Evolutionary conservation across 1,284 basidiomycete species (phyloP).

Genomic region (Cutaneotrichosporon mucoides): DNA sequence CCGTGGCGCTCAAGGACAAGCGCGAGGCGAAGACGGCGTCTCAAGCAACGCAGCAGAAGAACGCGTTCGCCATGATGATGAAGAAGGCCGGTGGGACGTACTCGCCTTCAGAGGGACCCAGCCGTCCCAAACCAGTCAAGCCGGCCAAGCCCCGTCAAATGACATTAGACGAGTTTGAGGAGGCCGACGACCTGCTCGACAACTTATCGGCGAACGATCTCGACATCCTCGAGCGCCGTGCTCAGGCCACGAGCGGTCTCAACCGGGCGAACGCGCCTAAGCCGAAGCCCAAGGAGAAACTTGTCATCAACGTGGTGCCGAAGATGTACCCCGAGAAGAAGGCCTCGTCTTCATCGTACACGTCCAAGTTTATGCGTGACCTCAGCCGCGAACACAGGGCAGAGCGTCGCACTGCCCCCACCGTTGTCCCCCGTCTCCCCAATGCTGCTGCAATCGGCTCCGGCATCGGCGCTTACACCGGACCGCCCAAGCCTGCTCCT

Average conservation of each 20-base stretch:
- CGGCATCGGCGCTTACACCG: conserved; percentile 41
- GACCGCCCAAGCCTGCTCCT: conserved; percentile 11
- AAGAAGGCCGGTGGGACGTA: conserved; percentile 29
- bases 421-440: conserved; percentile 25
- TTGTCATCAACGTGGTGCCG: conserved; percentile 39
- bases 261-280: conserved; percentile 2
- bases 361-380: conserved; percentile 41
- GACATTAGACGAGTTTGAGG: conserved; percentile 34
- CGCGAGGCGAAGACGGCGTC: conserved; percentile 5
- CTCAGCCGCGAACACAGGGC: conserved; percentile 31
- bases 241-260: conserved; percentile 19
- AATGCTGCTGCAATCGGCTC: conserved; percentile 32
- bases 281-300: conserved; percentile 20
- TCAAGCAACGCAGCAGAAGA: conserved; percentile 18
- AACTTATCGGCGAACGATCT: conserved; percentile 38
- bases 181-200: conserved; percentile 35
- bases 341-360: conserved; percentile 24
- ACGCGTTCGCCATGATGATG: conserved; percentile 49
- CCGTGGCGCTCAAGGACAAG: neutral
- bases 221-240: conserved; percentile 41
- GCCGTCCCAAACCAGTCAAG: neutral
- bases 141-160: conserved; percentile 16
- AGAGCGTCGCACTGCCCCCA: conserved; percentile 8
- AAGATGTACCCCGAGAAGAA: conserved; percentile 19
- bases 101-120: conserved; percentile 1